Conservation (phyloP, 768 basidiomycete genomes). For the Phallus indusiatus region DNA sequence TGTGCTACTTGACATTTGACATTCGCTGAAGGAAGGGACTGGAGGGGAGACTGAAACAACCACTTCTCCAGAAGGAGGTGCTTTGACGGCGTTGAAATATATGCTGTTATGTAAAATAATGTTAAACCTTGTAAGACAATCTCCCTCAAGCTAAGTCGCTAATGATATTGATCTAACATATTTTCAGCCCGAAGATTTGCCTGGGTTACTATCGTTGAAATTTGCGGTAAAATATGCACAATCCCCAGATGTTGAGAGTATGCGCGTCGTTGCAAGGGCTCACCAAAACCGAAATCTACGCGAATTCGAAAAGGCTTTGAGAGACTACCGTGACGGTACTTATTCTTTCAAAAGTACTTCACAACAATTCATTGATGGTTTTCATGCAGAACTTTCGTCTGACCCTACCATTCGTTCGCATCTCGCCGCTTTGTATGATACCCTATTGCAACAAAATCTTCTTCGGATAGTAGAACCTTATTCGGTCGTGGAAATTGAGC, state of each 20-base stretch:
- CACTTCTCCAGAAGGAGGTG: constrained; percentile 23
- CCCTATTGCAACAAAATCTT: constrained; percentile 90
- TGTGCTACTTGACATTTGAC: neutral
- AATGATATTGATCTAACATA: neutral
- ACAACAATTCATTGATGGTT: neutral
- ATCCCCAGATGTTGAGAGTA: constrained; percentile 83
- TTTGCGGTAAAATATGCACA: constrained; percentile 83
- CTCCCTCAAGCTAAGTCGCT: neutral
- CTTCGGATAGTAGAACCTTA: constrained; percentile 95
- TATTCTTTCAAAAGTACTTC: constrained; percentile 2
- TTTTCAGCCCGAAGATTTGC: constrained; percentile 84
- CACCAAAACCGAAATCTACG: constrained; percentile 84
- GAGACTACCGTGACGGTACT: constrained; percentile 76
- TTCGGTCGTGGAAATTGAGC: constrained; percentile 80
- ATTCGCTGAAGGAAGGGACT: neutral
- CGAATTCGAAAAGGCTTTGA: constrained; percentile 80
- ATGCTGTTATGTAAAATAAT: constrained; percentile 98
- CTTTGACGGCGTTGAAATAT: constrained; percentile 86
- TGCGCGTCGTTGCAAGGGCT: constrained; percentile 92
- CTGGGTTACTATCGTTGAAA: constrained; percentile 76
- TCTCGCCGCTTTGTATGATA: constrained; percentile 89
- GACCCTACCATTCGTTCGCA: constrained; percentile 95
- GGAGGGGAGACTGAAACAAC: neutral
- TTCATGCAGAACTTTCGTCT: constrained; percentile 76
- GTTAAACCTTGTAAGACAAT: constrained; percentile 71